Evolutionary conservation across 345 rosid species (phyloP), one percentile per base, ranked within the genome.

Genomic region (Pistacia vera): DNA sequence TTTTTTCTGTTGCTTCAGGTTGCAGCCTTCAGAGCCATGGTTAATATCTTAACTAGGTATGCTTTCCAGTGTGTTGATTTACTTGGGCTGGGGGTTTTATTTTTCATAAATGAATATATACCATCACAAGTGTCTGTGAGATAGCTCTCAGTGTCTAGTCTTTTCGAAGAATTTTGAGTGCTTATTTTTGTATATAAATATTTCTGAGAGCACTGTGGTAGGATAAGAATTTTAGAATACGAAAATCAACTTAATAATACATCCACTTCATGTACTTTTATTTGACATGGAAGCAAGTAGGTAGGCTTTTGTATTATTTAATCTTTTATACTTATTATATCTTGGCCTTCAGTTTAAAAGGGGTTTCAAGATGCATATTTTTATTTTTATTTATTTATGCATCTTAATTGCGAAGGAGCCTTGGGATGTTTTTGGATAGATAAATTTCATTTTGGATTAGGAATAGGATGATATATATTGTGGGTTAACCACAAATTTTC

Each of bases 21-120:
- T 65, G 99, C 99, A 79, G 99, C 99, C 75, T 96, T 96, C 82
- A 91, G 99, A 84, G 99, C 98, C 75, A 93, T 96, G 95, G 99
- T 93, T 75, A 93, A 96, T 85, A 96, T 96, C 83, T 87, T 96
- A 82, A 93, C 98, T 58, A 84, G 99, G 99, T 96, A 82, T 75
- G 84, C 63, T 77, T 54, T 70, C 75, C 63, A 4, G 2, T 64
- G n/a, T 71, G 16, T 48, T 63, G 64, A 58, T 64, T 78, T 56
- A 5, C 25, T 10, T 17, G 17, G 57, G 65, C 12, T 20, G 49
- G 48, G 46, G 49, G 58, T 71, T 5, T 60, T 36, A 64, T 38
- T 64, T 38, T 28, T 62, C 46, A 33, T 63, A 10, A 59, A 13
- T 22, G 35, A 58, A 18, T 25, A 18, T 44, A 16, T 71, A 33